Conservation (phyloP, 2,329 filamentous ascomycete species). For the Paramyrothecium roridum region DNA sequence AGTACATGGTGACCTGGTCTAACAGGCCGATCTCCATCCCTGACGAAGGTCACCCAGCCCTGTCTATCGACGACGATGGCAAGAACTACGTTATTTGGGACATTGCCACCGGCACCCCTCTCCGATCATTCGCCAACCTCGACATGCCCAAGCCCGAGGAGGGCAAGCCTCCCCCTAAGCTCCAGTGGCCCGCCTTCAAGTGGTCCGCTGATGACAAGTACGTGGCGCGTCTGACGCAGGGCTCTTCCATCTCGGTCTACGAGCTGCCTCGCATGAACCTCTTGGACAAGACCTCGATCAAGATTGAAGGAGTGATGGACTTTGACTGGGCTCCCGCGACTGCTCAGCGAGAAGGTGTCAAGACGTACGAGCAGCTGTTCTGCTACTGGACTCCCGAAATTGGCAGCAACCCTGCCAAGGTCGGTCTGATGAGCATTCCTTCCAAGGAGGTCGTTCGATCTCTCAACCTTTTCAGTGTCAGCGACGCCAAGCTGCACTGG, state of each 20-base stretch:
- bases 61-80: constrained; percentile 90
- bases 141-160: constrained; percentile 64
- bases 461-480: constrained; percentile 96
- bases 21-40: constrained; percentile 89
- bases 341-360: constrained; percentile 77
- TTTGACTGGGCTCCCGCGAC: constrained; percentile 95
- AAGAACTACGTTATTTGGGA: constrained; percentile 99
- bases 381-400: constrained; percentile 99
- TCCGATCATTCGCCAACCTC: constrained; percentile 90
- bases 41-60: constrained; percentile 78
- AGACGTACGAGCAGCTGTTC: constrained; percentile 91
- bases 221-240: constrained; percentile 85
- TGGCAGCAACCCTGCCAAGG: constrained; percentile 95
- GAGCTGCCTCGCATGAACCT: constrained; percentile 87
- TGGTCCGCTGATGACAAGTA: constrained; percentile 98
- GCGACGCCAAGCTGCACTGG: constrained; percentile 98
- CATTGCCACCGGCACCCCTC: constrained; percentile 80
- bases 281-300: constrained; percentile 86
- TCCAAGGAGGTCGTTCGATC: constrained; percentile 93
- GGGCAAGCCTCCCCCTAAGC: constrained; percentile 73
- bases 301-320: constrained; percentile 94
- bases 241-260: constrained; percentile 86
- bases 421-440: constrained; percentile 92
- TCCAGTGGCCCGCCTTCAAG: constrained; percentile 98
- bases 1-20: constrained; percentile 95